Evolutionary conservation across 1,284 basidiomycete genomes (phyloP).

Genomic region (Trichosporon coremiiforme): DNA sequence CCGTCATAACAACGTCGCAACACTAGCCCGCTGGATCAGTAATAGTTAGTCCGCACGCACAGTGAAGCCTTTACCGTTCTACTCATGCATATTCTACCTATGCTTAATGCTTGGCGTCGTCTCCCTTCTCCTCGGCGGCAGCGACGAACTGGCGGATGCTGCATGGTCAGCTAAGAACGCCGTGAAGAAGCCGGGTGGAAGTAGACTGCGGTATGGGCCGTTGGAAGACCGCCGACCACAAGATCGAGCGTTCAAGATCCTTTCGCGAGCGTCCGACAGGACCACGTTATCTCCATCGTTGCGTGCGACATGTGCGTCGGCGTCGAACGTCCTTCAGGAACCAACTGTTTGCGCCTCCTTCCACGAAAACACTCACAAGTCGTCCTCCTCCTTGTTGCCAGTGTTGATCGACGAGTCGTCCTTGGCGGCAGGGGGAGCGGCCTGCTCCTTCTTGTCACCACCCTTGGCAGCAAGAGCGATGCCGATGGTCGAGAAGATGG

Average conservation of each 20-base stretch:
- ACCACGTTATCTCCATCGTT: not conserved
- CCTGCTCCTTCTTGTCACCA: conserved; percentile 43
- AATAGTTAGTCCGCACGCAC: not conserved
- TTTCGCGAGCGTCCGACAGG: not conserved
- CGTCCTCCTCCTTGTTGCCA: conserved; percentile 38
- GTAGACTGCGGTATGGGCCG: too few species aligned
- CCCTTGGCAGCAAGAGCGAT: conserved; percentile 44
- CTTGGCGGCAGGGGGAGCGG: conserved; percentile 29
- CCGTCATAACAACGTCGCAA: not conserved
- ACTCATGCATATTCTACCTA: conserved; percentile 26
- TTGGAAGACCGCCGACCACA: not conserved
- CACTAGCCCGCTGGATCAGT: not conserved
- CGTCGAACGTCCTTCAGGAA: not conserved
- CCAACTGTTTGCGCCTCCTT: not conserved
- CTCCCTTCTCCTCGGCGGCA: conserved; percentile 51
- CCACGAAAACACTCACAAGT: conserved; percentile 35
- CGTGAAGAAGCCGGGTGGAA: too few species aligned
- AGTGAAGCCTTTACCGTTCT: not conserved
- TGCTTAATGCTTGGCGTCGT: conserved; percentile 35
- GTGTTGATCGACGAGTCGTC: conserved; percentile 33
- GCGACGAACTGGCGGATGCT: conserved; percentile 56
- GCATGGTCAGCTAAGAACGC: conserved; percentile 19
- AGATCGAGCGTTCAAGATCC: not conserved
- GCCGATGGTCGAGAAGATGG: conserved; percentile 47
- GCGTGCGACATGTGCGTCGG: not conserved